These are phyloP conservation scores for Acer negundo DNA, from an alignment of 345 rosid species.

Conservation along the genomic window DNA sequence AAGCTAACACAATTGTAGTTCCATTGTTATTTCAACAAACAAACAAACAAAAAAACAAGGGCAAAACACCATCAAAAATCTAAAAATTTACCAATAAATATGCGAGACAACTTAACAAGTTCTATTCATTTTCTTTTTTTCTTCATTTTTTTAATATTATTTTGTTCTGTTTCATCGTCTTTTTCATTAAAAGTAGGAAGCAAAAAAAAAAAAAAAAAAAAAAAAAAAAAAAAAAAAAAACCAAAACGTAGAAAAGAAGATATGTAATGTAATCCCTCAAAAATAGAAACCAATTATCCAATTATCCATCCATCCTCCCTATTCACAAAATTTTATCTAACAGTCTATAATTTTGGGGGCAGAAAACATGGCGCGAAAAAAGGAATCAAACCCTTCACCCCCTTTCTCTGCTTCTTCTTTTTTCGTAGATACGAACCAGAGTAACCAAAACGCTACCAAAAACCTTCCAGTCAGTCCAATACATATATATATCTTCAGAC, in stretches of 20 bases:
- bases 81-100: neutral
- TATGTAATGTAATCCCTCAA: neutral
- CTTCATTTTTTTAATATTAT: neutral
- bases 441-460: neutral
- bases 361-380: neutral
- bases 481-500: neutral
- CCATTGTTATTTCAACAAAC: too few relatives aligned
- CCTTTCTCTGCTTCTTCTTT: neutral
- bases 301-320: constrained; percentile 11
- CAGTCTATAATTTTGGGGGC: constrained; percentile 11
- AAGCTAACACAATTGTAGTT: too few relatives aligned
- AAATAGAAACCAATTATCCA: neutral
- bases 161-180: neutral
- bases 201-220: neutral
- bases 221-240: neutral
- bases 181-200: neutral
- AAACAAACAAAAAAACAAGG: too few relatives aligned
- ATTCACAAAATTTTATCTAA: constrained; percentile 28
- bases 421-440: neutral
- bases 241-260: neutral
- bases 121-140: neutral
- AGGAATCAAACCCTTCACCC: neutral
- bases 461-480: neutral
- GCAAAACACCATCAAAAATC: neutral
- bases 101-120: neutral